Conservation (phyloP, 2,329 filamentous ascomycete species). For the Talaromyces funiculosus region DNA sequence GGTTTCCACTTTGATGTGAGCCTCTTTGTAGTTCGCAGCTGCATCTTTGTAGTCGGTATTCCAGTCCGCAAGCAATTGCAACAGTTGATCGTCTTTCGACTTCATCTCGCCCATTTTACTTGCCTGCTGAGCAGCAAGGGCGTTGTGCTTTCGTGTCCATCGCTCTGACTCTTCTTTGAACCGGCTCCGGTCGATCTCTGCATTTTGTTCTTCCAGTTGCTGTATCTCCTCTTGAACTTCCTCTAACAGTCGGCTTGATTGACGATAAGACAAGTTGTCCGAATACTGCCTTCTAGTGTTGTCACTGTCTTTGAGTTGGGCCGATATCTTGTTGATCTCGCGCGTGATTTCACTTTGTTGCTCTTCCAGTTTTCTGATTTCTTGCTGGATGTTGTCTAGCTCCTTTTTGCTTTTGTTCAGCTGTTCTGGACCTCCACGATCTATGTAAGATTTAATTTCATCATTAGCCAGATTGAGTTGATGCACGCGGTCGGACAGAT, state of each 20-base stretch:
- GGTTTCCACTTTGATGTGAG: constrained; percentile 82
- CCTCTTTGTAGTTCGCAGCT: constrained; percentile 71
- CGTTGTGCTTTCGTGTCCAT: constrained; percentile 63
- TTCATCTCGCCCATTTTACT: constrained; percentile 72
- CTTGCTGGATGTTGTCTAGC: constrained; percentile 61
- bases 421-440: constrained; percentile 66
- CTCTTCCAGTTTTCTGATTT: constrained; percentile 59
- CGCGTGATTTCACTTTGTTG: constrained; percentile 63
- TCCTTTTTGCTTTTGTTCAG: constrained; percentile 65
- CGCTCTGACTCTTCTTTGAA: constrained; percentile 64
- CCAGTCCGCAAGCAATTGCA: constrained; percentile 69
- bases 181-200: constrained; percentile 72
- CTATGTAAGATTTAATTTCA: constrained; percentile 74
- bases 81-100: constrained; percentile 76
- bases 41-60: constrained; percentile 82
- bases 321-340: constrained; percentile 70
- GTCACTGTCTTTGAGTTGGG: constrained; percentile 72
- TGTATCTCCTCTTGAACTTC: constrained; percentile 63
- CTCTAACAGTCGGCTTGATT: constrained; percentile 63
- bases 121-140: constrained; percentile 65
- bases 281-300: constrained; percentile 78
- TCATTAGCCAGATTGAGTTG: constrained; percentile 69
- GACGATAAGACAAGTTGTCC: constrained; percentile 83
- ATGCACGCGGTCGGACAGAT: constrained; percentile 66
- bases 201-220: constrained; percentile 71